These are phyloP conservation scores for Mitragyna speciosa DNA, from an alignment of 257 asterid species.

Conservation along the genomic window DNA sequence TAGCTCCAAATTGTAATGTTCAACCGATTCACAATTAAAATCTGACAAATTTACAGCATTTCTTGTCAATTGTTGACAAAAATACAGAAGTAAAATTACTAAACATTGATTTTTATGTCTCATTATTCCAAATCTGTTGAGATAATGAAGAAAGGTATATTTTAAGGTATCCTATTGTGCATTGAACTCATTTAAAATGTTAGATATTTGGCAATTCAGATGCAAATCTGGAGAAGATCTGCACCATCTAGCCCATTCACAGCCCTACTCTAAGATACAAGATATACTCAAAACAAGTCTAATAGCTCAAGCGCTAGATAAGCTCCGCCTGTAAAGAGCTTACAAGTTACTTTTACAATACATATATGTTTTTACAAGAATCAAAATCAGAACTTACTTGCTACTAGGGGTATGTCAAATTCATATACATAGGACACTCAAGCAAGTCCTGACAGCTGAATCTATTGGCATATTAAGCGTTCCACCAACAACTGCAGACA, in stretches of 20 bases:
- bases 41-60: not conserved
- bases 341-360: not conserved
- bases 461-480: conserved; percentile 48
- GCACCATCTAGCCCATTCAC: not conserved
- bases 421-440: conserved; percentile 73
- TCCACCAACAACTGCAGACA: conserved; percentile 34
- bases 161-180: not conserved
- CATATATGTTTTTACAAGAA: no score
- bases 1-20: not conserved
- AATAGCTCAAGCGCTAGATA: not conserved
- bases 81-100: no score
- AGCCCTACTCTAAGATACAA: not conserved
- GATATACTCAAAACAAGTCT: not conserved
- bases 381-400: conserved; percentile 58
- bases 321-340: not conserved
- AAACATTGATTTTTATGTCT: not conserved
- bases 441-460: conserved; percentile 73
- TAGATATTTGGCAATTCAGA: not conserved
- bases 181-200: not conserved
- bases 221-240: not conserved
- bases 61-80: not conserved
- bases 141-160: not conserved
- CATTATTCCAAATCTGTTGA: not conserved
- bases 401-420: conserved; percentile 75
- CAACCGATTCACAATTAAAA: not conserved